Conservation (phyloP, 75 land plant species). For the Isoetes taiwanensis region DNA sequence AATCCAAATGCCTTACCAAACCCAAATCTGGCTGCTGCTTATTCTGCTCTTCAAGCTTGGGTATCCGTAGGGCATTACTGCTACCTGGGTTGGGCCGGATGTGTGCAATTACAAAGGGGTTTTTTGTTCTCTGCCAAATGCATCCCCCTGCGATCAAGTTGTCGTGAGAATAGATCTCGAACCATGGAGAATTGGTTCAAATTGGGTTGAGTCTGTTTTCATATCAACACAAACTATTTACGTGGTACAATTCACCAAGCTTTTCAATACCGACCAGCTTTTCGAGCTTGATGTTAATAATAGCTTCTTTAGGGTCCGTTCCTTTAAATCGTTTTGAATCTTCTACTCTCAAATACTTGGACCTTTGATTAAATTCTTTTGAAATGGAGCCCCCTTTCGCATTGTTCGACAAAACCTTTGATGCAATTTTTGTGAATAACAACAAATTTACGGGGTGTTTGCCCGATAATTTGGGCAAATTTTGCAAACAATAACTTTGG, state of each 20-base stretch:
- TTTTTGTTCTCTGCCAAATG: constrained; percentile 19
- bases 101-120: constrained; percentile 69
- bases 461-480: constrained; percentile 23
- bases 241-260: too few species aligned
- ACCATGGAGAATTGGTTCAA: constrained; percentile 23
- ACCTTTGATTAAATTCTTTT: constrained; percentile 38
- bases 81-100: constrained; percentile 45
- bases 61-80: constrained; percentile 46
- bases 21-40: not conserved
- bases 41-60: not conserved
- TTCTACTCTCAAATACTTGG: constrained; percentile 33
- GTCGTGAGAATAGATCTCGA: constrained; percentile 23
- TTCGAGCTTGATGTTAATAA: constrained; percentile 46
- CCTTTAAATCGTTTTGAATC: constrained; percentile 22
- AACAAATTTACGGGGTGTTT: constrained; percentile 17
- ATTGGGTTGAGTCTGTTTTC: constrained; percentile 26
- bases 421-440: constrained; percentile 43
- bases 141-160: constrained; percentile 23
- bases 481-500: constrained; percentile 29
- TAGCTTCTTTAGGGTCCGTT: constrained; percentile 34
- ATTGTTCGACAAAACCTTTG: constrained; percentile 18
- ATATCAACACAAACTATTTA: constrained; percentile 41
- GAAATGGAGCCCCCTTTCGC: constrained; percentile 24
- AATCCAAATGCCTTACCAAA: too few species aligned
- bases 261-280: constrained; percentile 21